Evolutionary conservation across 345 rosid species (phyloP), one percentile per base, ranked within the genome.

Genomic region (Eucalyptus cloeziana): DNA sequence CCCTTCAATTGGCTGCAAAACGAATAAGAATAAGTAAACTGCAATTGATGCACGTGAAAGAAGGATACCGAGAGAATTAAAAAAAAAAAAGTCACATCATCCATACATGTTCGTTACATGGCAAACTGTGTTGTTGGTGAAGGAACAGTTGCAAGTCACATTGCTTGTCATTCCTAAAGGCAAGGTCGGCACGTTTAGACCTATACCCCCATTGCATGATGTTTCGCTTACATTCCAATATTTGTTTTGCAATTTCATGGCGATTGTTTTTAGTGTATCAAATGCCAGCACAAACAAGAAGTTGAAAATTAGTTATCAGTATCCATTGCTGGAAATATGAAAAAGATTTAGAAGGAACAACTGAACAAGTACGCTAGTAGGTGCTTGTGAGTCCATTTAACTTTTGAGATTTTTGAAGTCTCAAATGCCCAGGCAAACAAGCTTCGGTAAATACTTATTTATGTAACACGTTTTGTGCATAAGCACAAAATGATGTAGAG

Each of bases 71-170:
- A 9, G 7, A 37, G 81, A 71, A 33, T 1, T 22, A 4, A 69
- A 33, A 19, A 13, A 67, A 7, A 1, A n/a, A 17, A 47, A 47
- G 49, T 71, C 25, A 3, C 25, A 0, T 10, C 25, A 9, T 71
- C 24, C 94, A 89, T 94, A 96, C 99, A 97, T 91, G 60, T 4
- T 86, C 15, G 93, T 95, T 87, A 97, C 97, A 87, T 90, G 99
- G 88, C 96, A 96, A 58, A 92, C 45, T 4, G 92, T 90, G 90
- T 64, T 80, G 87, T 58, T 58, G 62, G 51, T 83, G 19, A 89
- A 87, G 54, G 92, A 54, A 88, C 99, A 96, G 89, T 95, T 45
- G 86, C 99, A 97, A 16, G 91, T 49, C 62, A 97, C 93, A 37
- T 56, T 89, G 90, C 94, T 91, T 49, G 56, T 37, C 13, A 5